Conservation (phyloP, 495 filamentous ascomycete species). For the Sphaerosporella brunnea region DNA sequence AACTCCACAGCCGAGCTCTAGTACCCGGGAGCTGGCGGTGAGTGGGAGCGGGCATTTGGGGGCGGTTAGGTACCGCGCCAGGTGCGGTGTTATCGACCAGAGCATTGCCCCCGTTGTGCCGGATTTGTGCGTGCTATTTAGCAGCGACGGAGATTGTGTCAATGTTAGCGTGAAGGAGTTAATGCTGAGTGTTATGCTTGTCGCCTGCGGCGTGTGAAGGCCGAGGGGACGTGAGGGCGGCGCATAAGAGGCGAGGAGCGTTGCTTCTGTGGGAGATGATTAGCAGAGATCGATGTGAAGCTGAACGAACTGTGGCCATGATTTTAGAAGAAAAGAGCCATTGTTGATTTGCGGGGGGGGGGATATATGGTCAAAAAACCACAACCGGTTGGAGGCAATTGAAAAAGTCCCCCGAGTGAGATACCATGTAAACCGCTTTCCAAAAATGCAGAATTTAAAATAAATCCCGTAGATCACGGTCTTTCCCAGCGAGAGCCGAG, state of each 20-base stretch:
- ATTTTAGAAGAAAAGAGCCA: no score
- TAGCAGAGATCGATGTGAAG: background rate
- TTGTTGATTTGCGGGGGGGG: background rate
- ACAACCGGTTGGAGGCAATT: background rate
- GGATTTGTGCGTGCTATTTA: conserved; percentile 55
- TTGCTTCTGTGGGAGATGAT: background rate
- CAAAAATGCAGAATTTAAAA: no score
- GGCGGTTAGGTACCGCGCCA: conserved; percentile 63
- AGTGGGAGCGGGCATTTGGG: conserved; percentile 45
- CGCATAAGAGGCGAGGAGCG: background rate
- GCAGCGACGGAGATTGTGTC: conserved; percentile 65
- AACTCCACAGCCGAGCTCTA: conserved; percentile 81
- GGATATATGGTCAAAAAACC: background rate
- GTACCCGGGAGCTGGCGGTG: conserved; percentile 37
- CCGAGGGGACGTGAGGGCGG: background rate
- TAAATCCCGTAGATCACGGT: no score
- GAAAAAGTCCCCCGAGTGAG: no score
- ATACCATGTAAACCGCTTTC: no score
- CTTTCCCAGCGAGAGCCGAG: background rate
- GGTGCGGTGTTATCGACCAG: conserved; percentile 80
- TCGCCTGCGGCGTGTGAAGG: background rate
- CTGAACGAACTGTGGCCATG: no score
- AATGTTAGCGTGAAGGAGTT: conserved; percentile 52
- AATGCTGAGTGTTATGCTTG: conserved; percentile 23
- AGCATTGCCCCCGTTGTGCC: conserved; percentile 91